Evolutionary conservation across 306 rosid species (phyloP), one percentile per base, ranked within the genome.

Genomic region (Canavalia ensiformis): DNA sequence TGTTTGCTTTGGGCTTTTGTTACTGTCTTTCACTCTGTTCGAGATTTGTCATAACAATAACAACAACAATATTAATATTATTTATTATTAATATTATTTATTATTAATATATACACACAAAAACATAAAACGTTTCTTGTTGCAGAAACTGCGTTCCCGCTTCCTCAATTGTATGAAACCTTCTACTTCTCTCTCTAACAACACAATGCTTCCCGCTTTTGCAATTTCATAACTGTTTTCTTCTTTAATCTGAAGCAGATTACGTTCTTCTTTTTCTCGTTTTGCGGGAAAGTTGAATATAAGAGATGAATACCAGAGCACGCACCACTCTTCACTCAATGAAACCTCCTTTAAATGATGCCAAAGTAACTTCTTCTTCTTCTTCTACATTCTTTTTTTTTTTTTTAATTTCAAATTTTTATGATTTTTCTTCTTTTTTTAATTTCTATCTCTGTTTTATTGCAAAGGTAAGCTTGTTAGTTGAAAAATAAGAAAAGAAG

Each of bases 121-220:
- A 59, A 60, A 72, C 82, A 68, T 55, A 33, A 64, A 76, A 52
- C 42, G 47, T 55, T 82, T 65, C 70, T 45, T 72, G 60, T 42
- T 54, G 62, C 80, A 82, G 77, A 81, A 83, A 54, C 87, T 77
- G 45, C 81, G 85, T 80, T 95, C 92, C 97, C 97, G 97, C 98
- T 91, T 84, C 73, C 56, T 63, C 33, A 52, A 51, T 71, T 58
- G 59, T 83, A 84, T 76, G 79, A 88, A 89, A 71, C 10, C 29
- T 69, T 7, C 59, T 33, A 11, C 65, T 39, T 60, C 74, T 74
- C 46, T 76, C 51, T 59, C 71, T 85, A 42, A 56, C 68, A 41
- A 37, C 4, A 37, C 4, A 2, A 59, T 64, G 83, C 77, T 68
- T 82, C 65, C 52, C 34, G 47, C 85, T 65, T 84, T 84, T 70